Evolutionary conservation across 2,329 filamentous ascomycete genomes (phyloP), one percentile per base, ranked within the genome.

Genomic region (Coniochaeta sp.): DNA sequence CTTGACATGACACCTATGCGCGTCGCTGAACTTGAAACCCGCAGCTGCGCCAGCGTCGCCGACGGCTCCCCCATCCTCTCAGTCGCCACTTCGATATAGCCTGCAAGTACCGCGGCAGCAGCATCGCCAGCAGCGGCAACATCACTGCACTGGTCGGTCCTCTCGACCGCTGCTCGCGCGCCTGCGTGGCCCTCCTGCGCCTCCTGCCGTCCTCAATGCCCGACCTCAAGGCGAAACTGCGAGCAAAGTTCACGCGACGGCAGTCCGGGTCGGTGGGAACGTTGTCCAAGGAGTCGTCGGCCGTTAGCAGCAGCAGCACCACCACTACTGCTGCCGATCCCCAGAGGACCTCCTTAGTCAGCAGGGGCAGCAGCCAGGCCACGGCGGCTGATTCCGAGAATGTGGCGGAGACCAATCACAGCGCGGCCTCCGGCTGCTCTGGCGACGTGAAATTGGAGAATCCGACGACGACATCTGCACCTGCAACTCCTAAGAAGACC

Each of bases 211-310:
- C 19, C 30, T 55, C 32, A 19, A 80, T 80, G 78, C 77, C 76
- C 61, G 77, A 79, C 63, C 68, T 81, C 60, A 75, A 72, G 66
- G 74, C 78, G 63, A 78, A 77, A 63, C 73, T 81, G 66, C 75
- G 76, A 68, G 77, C 77, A 66, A 78, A 74, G 63, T 75, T 81
- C 62, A 70, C 75, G 59, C 71, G 77, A 62, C 73, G 77, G 64
- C 73, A 76, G 60, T 79, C 78, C 59, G 69, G 71, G 2, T 30
- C 24, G 36, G 65, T 38, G 22, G 54, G 54, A 26, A n/a, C 72
- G 32, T 70, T 71, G 54, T 73, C 75, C 42, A 64, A 75, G 61
- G 65, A 70, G 34, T 74, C 76, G 36, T 57, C 44, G 57, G 60
- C 40, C 56, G 40, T 28, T 28, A 57, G 50, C 58, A 63, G 61